Base-by-base conservation (phyloP, 176 grass and related monocot genomes). In the Zoysia japonica region DNA sequence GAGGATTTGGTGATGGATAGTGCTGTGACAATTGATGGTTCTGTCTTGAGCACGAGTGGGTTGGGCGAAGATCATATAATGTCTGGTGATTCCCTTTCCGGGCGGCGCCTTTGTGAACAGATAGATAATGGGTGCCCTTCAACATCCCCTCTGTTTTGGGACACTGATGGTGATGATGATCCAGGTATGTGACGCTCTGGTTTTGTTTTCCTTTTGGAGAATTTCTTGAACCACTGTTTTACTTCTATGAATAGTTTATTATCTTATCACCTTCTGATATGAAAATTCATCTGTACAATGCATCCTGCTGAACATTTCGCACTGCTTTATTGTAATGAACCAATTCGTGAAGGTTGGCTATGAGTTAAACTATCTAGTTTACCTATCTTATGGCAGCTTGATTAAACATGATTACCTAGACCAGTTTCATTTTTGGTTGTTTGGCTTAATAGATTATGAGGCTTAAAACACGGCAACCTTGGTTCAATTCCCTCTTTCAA, bases 111-210 rank as follows among this genome's bases (percentile, higher is more conserved):
- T 15, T 71, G 47, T 0, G 85, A 92, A 74, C 89, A 97, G 62
- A 75, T 90, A 16, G 95, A 92, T 42, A 92, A 94, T 51, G 92
- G 85, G 53, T 87, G 44, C 61, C 87, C 87, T 75, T 97, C 95
- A 46, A 94, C 92, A n/a, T 81, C 92, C 39, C 95, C 85, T 73
- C 83, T 83, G 48, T 94, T 92, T 65, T 92, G 88, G 81, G 89
- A 92, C 78, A 88, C 70, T 47, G 89, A 90, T 12, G 62, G 81
- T 36, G 89, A 94, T 13, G 83, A 90, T 72, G 93, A 91, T 64
- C 78, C 81, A 74, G 89, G 89, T 91, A 48, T 4, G 67, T 52
- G 40, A 62, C 61, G 8, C 6, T 15, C 51, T 67, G 40, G 40
- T 11, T 53, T 69, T 74, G 9, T 54, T 79, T 67, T 28, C 28